phyloP scores from a whole-genome alignment of 352 stramenopile genomes.

The Elongisporangium anandrum region DNA sequence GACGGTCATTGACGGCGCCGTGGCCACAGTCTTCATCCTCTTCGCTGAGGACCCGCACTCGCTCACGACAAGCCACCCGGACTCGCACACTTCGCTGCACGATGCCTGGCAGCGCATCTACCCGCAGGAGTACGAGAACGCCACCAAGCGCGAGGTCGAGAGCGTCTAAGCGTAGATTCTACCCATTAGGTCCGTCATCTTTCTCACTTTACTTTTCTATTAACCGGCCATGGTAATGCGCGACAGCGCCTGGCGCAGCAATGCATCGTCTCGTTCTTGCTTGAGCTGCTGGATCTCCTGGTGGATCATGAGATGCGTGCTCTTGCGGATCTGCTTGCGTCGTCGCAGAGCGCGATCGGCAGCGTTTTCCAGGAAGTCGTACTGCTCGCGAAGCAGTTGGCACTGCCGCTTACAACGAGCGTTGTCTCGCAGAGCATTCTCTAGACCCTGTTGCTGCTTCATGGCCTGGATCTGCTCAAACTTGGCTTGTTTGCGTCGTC shows the following conservation, averaged over 20 bases:
- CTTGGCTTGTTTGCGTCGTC: not conserved
- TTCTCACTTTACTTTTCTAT: not conserved
- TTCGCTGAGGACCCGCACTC: conserved; percentile 76
- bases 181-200: not conserved
- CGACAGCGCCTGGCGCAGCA: conserved; percentile 5
- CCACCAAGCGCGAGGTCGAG: conserved; percentile 32
- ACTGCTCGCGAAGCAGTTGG: conserved; percentile 33
- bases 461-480: conserved; percentile 13
- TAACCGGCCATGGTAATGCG: not conserved
- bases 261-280: conserved; percentile 26
- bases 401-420: conserved; percentile 34
- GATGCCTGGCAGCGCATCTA: conserved; percentile 48
- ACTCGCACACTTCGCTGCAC: conserved; percentile 33
- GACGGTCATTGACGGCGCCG: conserved; percentile 66
- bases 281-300: conserved; percentile 50
- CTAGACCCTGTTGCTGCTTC: conserved; percentile 29
- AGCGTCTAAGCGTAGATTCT: conserved; percentile 6
- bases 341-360: conserved; percentile 44
- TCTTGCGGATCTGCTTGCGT: conserved; percentile 51
- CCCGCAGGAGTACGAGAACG: conserved; percentile 35
- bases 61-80: conserved; percentile 28
- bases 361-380: conserved; percentile 52
- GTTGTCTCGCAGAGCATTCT: conserved; percentile 33
- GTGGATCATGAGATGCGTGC: conserved; percentile 50
- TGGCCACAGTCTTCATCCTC: conserved; percentile 82